Conservation (phyloP, 768 basidiomycete genomes). For the Basidioascus undulatus region DNA sequence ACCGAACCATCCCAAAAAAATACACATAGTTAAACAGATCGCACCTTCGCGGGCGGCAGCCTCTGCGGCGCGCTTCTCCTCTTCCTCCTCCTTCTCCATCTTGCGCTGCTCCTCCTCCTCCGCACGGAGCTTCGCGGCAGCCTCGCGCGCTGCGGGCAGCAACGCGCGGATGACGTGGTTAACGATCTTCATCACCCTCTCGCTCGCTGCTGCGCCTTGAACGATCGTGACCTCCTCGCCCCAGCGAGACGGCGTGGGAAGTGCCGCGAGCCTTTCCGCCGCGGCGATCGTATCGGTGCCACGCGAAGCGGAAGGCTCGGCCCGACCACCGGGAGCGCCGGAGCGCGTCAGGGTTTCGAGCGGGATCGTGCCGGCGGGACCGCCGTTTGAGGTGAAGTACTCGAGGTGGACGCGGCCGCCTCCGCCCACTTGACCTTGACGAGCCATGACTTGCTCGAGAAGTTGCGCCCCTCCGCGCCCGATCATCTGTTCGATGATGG, state of each 20-base stretch:
- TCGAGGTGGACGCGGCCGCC: too few species aligned
- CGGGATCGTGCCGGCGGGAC: too few species aligned
- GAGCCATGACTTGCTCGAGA: slow-evolving; percentile 55
- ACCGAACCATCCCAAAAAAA: too few species aligned
- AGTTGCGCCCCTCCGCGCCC: slow-evolving; percentile 59
- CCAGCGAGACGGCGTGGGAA: slow-evolving; percentile 70
- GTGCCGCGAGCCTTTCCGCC: slow-evolving; percentile 59
- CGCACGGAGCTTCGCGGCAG: slow-evolving; percentile 10
- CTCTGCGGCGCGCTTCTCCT: slow-evolving; percentile 20
- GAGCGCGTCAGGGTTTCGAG: too few species aligned
- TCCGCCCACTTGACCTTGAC: too few species aligned
- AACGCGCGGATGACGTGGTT: slow-evolving; percentile 51
- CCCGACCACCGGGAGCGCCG: too few species aligned
- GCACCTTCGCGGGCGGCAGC: too few species aligned
- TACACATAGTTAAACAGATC: too few species aligned
- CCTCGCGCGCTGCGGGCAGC: slow-evolving; percentile 52
- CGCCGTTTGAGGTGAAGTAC: too few species aligned
- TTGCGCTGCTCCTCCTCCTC: slow-evolving; percentile 6
- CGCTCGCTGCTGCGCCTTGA: slow-evolving; percentile 45
- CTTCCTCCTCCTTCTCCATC: slow-evolving; percentile 22
- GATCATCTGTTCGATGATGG: slow-evolving; percentile 57
- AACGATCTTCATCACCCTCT: slow-evolving; percentile 38
- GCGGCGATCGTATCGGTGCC: too few species aligned
- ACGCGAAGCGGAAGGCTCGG: too few species aligned
- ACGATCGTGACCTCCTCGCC: slow-evolving; percentile 62